Evolutionary conservation across 495 filamentous ascomycete species (phyloP), one percentile per base, ranked within the genome.

Genomic region (Zalerion maritima): DNA sequence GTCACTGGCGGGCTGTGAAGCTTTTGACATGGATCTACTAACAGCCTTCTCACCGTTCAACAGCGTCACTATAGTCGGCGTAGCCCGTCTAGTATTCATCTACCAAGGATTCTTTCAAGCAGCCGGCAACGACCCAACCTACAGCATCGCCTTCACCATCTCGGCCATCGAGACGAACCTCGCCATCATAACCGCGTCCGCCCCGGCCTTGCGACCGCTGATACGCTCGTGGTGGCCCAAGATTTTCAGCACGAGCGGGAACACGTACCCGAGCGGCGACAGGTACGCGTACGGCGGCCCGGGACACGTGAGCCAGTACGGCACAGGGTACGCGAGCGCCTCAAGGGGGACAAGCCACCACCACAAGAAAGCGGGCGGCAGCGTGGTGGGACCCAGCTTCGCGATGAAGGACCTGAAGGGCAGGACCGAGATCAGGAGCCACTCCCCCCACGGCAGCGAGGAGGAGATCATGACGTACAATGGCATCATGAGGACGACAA

Each of bases 91-190:
- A 2, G 39, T 48, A 6, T 29, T 55, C n/a, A 31, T 58, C 3
- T 21, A 58, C 2, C 36, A 55, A 14, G 54, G 51, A 1, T 36
- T 54, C 1, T 53, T 53, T 34, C 14, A 43, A 40, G 41, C 36
- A 40, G n/a, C 41, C 20, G 17, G 40, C 21, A 40, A 39, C 10
- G 47, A 52, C 22, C 36, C 42, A 2, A 44, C 34, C 7, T 44
- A 47, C 35, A 43, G 51, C 31, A 58, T 70, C 22, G 58, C 62
- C 6, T 67, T 67, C 41, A 50, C 55, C 24, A 62, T 54, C 15
- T 68, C 62, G 0, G 65, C 51, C 22, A 52, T 72, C 14, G 68
- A 71, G 43, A 60, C 58, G 3, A 69, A 71, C 43, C 46, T 71
- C 5, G 68, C 65, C 3, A 48, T 70, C 26, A 55, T 71, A 15